phyloP scores from a whole-genome alignment of 75 land plant genomes.

The Cunninghamia lanceolata region DNA sequence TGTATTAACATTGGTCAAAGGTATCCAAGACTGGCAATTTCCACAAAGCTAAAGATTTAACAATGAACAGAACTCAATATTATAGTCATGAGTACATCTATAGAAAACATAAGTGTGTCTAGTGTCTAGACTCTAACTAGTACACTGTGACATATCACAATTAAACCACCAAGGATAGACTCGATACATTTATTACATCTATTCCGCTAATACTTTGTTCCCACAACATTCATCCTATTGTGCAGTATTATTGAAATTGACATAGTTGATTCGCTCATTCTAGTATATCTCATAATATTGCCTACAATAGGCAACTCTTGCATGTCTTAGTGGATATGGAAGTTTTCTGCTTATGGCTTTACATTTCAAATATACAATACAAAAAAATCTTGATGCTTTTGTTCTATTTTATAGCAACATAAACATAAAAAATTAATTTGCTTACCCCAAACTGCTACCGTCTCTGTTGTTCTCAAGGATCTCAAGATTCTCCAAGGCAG shows the following conservation, averaged over 20 bases:
- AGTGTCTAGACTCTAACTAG: not conserved
- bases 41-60: not conserved
- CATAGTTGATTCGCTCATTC: not conserved
- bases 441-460: slow-evolving; percentile 80
- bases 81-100: not conserved
- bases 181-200: not conserved
- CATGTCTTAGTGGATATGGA: not conserved
- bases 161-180: not conserved
- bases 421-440: not conserved
- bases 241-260: not conserved
- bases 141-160: not conserved
- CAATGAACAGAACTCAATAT: not conserved
- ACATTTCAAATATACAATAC: not conserved
- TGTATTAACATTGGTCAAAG: not conserved
- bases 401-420: not conserved
- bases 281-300: not conserved
- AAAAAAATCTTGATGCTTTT: not conserved
- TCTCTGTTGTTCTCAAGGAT: slow-evolving; percentile 76
- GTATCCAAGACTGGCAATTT: not conserved
- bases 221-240: not conserved
- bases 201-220: not conserved
- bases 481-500: slow-evolving; percentile 93
- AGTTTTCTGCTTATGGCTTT: not conserved
- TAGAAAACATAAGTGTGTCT: not conserved
- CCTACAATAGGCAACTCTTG: not conserved